These are phyloP conservation scores for Carex arenaria DNA, from an alignment of 202 grass and related monocot species.

Conservation along the genomic window DNA sequence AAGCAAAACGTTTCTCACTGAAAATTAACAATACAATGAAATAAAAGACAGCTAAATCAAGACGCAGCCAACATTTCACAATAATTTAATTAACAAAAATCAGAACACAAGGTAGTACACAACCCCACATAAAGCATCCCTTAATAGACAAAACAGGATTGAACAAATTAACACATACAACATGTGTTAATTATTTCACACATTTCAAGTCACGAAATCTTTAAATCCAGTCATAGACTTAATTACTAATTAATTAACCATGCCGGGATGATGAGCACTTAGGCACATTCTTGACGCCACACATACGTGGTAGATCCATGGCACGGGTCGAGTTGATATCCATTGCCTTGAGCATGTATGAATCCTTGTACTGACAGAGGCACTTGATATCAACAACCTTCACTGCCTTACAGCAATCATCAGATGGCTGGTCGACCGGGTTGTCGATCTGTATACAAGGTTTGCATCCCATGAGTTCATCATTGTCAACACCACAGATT, in stretches of 20 bases:
- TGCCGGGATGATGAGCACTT: neutral
- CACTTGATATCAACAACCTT: neutral
- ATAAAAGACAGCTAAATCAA: neutral
- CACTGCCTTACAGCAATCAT: neutral
- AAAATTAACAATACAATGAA: neutral
- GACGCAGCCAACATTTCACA: neutral
- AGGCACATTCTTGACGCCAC: neutral
- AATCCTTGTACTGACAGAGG: slow-evolving; percentile 19
- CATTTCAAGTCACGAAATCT: neutral
- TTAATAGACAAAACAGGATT: neutral
- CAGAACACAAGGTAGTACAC: neutral
- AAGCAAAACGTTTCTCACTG: neutral
- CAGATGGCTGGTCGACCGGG: neutral
- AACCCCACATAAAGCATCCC: neutral
- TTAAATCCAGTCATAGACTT: neutral
- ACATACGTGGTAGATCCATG: neutral
- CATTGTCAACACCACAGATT: slow-evolving; percentile 7
- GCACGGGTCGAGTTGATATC: neutral
- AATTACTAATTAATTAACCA: neutral
- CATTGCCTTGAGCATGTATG: neutral
- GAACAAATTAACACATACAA: neutral
- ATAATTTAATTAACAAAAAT: neutral
- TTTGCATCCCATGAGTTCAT: neutral
- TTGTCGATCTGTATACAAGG: neutral
- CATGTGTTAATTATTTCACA: neutral